Base-by-base conservation (phyloP, 805 yeast species). In the Starmerella roubikii region DNA sequence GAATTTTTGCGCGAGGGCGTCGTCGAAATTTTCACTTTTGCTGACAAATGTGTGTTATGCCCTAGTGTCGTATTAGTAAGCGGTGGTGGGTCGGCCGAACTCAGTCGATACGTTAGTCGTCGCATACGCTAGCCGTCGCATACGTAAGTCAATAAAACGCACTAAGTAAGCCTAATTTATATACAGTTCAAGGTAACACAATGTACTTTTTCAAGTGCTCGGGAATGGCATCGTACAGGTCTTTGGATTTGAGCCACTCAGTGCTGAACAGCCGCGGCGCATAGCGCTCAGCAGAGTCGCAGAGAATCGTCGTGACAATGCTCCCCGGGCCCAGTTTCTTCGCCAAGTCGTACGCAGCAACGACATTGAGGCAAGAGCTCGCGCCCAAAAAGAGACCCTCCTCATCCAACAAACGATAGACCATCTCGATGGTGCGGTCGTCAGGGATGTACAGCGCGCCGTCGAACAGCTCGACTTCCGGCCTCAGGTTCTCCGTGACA, bases 381-480 rank as follows among this genome's bases (percentile, higher is more conserved):
- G 94, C 94, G 18, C 96, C 96, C 4, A 85, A 66, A 52, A 76
- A 86, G 34, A 86, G 65, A 3, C 96, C 96, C 58, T 86, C 96
- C 54, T 82, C 93, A 51, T 85, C 85, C 48, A 86, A 65, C 34
- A 86, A 64, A 49, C 82, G 66, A 62, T 78, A 86, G 34, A 85
- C 63, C 95, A 86, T 86, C 31, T 66, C 74, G 50, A 86, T 84
- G 12, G 91, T 70, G 46, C 77, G 79, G 41, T 69, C 78, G 60
- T 86, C 96, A 2, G 85, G 72, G 37, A 86, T 73, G 48, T 71
- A 69, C 35, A 81, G 59, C 1, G 95, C 93, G 50, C 78, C 93
- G 55, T 86, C 95, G 27, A 83, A 67, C 24, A 76, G 57, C 8
- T 68, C 77, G 22, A 84, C 62, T 46, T 83, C 94, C 32, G 74